Evolutionary conservation across 768 basidiomycete genomes (phyloP), one percentile per base, ranked within the genome.

Genomic region (Suillus subaureus): DNA sequence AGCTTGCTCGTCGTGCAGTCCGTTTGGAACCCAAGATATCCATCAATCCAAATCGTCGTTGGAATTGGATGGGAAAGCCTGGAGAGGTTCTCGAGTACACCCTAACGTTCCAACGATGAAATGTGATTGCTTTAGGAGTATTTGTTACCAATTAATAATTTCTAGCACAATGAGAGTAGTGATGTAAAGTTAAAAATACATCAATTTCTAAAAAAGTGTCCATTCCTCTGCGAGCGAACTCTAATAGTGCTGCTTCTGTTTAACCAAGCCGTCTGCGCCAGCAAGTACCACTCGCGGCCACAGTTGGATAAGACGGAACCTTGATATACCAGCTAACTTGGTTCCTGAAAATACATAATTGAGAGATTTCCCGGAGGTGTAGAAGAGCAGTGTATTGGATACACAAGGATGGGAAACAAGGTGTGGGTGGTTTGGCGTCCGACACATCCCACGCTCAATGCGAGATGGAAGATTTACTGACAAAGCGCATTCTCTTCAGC

Each of bases 51-150:
- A 82, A 84, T 67, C 82, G 85, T 58, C 84, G 89, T 62, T 96
- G 92, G 93, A 79, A 79, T 16, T 95, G 94, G 94, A 95, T 96
- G 94, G 93, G 92, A 71, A 87, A 83, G 71, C 78, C 80, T 45
- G 92, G 92, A 12, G 81, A 87, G 75, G 79, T 93, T 65, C 77
- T 91, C 69, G 88, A 91, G 72, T 68, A 74, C 26, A 68, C 69
- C 61, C 63, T 78, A 73, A 70, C 51, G 64, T 77, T 35, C 6
- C 3, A 55, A 55, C 35, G 6, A 55, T n/a, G 2, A 21, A 55
- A 55, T 55, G 21, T 21, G 21, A 39, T 26, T 37, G 35, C 35
- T 37, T n/a, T 13, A 35, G 12, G 33, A 37, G 16, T 55, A 6
- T 16, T 23, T 57, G 35, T 15, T 37, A 23, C 15, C 37, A 40